A percentile compares a stretch with the other conserved stretches of the same genome.
Evolutionary conservation across 805 yeast species (phyloP).

Genomic region (Wickerhamiella qilinensis): DNA sequence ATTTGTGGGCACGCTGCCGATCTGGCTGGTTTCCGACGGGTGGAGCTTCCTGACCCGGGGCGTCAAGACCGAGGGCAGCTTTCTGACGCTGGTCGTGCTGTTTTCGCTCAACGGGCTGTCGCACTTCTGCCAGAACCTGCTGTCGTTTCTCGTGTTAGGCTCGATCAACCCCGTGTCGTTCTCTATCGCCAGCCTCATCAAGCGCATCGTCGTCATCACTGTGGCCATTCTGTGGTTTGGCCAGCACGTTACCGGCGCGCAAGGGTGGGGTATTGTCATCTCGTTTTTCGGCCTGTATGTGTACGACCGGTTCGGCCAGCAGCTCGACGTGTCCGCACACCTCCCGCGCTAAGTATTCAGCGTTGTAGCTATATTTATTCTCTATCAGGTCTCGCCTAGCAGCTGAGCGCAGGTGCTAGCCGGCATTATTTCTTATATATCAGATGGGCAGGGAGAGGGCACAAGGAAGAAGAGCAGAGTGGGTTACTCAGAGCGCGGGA

Average conservation of each 20-base stretch:
- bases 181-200: constrained; percentile 75
- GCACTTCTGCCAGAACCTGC: constrained; percentile 64
- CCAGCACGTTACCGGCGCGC: constrained; percentile 23
- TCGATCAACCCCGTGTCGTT: constrained; percentile 71
- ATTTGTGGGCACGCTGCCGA: constrained; percentile 49
- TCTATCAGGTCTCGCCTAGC: too few species aligned
- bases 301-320: constrained; percentile 27
- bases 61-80: constrained; percentile 7
- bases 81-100: constrained; percentile 26
- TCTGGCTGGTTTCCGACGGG: constrained; percentile 53
- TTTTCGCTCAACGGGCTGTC: constrained; percentile 53
- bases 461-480: too few species aligned
- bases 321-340: constrained; percentile 1
- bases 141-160: constrained; percentile 70
- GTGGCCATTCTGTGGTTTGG: constrained; percentile 58
- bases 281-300: constrained; percentile 27
- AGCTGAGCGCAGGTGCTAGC: too few species aligned
- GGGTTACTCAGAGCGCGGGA: too few species aligned
- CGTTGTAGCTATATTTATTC: too few species aligned
- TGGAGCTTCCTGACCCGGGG: constrained; percentile 10
- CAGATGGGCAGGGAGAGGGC: too few species aligned
- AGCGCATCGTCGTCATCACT: constrained; percentile 69
- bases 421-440: too few species aligned
- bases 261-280: constrained; percentile 27
- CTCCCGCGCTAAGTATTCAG: too few species aligned